These are phyloP conservation scores for Pleochaeta shiraiana DNA, from an alignment of 2,329 filamentous ascomycete genomes.

Conservation along the genomic window DNA sequence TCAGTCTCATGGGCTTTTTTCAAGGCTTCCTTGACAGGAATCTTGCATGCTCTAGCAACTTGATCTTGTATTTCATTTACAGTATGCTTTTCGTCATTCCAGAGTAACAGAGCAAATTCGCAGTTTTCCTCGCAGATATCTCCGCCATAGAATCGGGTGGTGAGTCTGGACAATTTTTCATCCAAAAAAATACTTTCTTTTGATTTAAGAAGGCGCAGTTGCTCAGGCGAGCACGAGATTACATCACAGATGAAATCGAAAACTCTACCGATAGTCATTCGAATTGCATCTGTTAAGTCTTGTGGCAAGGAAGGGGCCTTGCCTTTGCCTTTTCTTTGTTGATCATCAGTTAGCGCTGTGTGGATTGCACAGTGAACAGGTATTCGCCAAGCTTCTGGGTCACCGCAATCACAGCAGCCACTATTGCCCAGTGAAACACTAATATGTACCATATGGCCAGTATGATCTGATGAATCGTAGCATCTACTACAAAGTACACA, in stretches of 20 bases:
- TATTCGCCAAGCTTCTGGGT: constrained; percentile 78
- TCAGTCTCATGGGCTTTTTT: constrained; percentile 73
- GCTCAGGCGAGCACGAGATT: constrained; percentile 92
- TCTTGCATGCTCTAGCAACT: constrained; percentile 70
- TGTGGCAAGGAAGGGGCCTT: constrained; percentile 41
- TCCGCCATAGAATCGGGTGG: constrained; percentile 49
- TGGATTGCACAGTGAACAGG: constrained; percentile 90
- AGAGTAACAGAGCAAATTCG: constrained; percentile 71
- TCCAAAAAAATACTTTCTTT: constrained; percentile 61
- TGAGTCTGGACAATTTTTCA: constrained; percentile 57
- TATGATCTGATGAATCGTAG: constrained; percentile 89
- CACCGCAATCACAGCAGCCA: constrained; percentile 94
- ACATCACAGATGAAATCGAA: constrained; percentile 97
- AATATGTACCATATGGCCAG: constrained; percentile 79
- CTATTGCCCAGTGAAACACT: constrained; percentile 75
- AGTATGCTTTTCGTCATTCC: constrained; percentile 99
- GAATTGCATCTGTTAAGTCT: constrained; percentile 55
- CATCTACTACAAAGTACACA: constrained; percentile 88
- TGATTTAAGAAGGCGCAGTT: constrained; percentile 70
- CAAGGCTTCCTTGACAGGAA: constrained; percentile 44
- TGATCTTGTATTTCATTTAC: constrained; percentile 78
- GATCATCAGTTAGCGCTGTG: constrained; percentile 34
- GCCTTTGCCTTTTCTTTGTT: constrained; percentile 31
- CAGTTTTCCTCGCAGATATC: constrained; percentile 39
- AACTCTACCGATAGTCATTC: constrained; percentile 64